Conservation (phyloP, 495 filamentous ascomycete species). For the Penicillium dipodomyicola region DNA sequence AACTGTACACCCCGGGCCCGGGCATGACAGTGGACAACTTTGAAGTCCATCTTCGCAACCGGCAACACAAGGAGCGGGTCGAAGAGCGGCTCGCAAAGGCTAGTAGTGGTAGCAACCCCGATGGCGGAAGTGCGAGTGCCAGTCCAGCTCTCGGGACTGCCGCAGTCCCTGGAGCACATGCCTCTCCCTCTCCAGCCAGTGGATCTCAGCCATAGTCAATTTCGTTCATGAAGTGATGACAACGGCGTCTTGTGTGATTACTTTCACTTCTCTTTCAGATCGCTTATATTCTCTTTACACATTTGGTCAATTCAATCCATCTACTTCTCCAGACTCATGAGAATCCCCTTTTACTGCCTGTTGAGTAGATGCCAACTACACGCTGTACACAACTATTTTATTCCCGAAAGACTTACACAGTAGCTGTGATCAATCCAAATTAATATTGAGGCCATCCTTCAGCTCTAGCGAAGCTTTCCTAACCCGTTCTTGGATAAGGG, state of each 20-base stretch:
- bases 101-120: constrained; percentile 9
- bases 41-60: constrained; percentile 82
- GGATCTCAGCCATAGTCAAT: constrained; percentile 20
- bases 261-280: constrained; percentile 14
- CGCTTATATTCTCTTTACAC: constrained; percentile 17
- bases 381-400: no score
- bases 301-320: constrained; percentile 13
- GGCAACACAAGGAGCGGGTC: constrained; percentile 72
- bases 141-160: constrained; percentile 19
- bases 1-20: constrained; percentile 86
- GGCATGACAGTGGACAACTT: constrained; percentile 84
- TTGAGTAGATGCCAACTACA: no score
- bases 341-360: no score
- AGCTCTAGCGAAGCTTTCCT: no score
- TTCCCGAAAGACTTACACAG: no score
- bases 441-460: no score
- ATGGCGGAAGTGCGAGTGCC: constrained; percentile 24
- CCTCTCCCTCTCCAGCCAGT: constrained; percentile 17
- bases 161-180: background rate
- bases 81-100: constrained; percentile 48
- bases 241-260: constrained; percentile 18
- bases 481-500: background rate
- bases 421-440: no score
- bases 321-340: constrained; percentile 1
- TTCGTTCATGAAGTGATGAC: constrained; percentile 27